Base-by-base conservation (phyloP, 257 asterid species). In the Henckelia pumila region DNA sequence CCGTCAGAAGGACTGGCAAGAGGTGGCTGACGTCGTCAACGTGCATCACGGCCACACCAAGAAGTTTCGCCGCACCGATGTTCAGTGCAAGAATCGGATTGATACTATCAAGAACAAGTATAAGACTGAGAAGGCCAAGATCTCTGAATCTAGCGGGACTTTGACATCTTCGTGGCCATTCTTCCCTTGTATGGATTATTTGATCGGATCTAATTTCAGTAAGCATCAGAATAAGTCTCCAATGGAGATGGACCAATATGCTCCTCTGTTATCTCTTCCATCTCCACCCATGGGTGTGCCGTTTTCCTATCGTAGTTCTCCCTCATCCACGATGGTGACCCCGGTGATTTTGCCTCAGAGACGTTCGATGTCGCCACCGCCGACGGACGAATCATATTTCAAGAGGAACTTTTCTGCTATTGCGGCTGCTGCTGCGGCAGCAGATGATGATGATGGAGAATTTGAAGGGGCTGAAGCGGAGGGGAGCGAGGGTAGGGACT, bases 81-180 rank as follows among this genome's bases (percentile, higher is more conserved):
- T 89, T 61, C 98, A 92, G 91, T 92, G 98, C 75, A 92, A 92
- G 71, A 92, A 89, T 76, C 85, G 98, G 59, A 89, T 92, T 28
- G 98, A 92, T 67, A 92, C 98, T 11, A 95, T 89, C 3, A 92
- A 92, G 81, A 92, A 92, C 87, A 92, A 89, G 83, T 92, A 84
- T 66, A 92, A 92, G 85, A 63, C 63, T 28, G 98, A 92, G 91
- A 92, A 89, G 79, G 84, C 90, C 35, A 87, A 81, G 96, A 85
- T 89, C 70, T 76, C 77, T 30, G 86, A 77, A 26, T 85, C 93
- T 0, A 69, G 73, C 47, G 80, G 78, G 23, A 28, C 53, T 23
- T 13, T 68, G 6, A 7, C 85, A 20, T 83, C 88, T 24, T 70
- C 85, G 20, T 88, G 95, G 95, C 88, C 88, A 8, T 85, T 88